Base-by-base conservation (phyloP, 345 rosid genomes). In the Lumnitzera racemosa region DNA sequence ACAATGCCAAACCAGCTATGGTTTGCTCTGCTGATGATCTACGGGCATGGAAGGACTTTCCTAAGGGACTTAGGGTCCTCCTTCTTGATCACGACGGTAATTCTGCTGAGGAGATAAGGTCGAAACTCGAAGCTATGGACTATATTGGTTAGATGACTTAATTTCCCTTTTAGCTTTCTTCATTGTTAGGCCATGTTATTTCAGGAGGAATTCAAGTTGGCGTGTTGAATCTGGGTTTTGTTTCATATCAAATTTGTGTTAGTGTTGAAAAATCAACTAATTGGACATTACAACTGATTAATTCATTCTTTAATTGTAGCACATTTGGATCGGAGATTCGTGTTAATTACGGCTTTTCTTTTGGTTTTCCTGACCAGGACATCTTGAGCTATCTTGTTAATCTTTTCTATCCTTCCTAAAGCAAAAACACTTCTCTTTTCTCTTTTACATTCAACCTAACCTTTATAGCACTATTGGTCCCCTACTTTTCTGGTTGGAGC, bases 1-100 rank as follows among this genome's bases (percentile, higher is more conserved):
- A 84, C 78, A 82, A 90, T 95, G 99, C 97, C 83, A 83, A 86
- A 74, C 84, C 86, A 95, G 89, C 94, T 76, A 95, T 95, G 99
- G 88, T 90, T 77, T 74, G 78, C 80, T 84, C 94, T 64, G 83
- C 83, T 57, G 67, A 81, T 68, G 90, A 90, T 71, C 76, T 90
- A 66, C 90, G 90, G 69, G 83, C 67, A 65, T 90, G 97, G 97
- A 85, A 86, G 70, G 85, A 82, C 66, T 95, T 95, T 55, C 99
- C 97, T 4, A 95, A 88, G 76, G 99, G 99, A 66, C 97, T 95
- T 68, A 76, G 74, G 68, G 83, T 90, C 70, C 99, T 95, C 58
- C 88, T 91, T 60, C 95, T 95, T 72, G 89, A 81, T 29, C 64
- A 72, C 51, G 84, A 79, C 69, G 73, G 51, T 56, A 60, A 47